These are phyloP conservation scores for Lachnellula arida DNA, from an alignment of 2,329 filamentous ascomycete genomes.

Conservation along the genomic window DNA sequence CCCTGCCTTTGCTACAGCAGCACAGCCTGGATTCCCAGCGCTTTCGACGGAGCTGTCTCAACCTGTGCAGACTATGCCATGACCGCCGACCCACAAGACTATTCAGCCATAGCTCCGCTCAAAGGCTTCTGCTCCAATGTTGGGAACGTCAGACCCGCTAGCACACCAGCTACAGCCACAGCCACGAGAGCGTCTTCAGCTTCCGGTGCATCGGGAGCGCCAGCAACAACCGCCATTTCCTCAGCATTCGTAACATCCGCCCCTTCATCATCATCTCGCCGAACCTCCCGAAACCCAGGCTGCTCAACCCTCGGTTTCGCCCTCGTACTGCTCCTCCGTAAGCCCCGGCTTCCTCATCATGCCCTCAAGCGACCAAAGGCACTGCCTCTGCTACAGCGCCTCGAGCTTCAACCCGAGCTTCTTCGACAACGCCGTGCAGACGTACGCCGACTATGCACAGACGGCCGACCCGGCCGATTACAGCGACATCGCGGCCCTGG, in stretches of 20 bases:
- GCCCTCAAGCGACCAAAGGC: not conserved
- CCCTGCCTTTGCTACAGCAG: conserved; percentile 21
- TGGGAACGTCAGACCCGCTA: conserved; percentile 9
- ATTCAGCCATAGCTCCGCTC: conserved; percentile 3
- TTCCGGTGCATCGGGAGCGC: not conserved
- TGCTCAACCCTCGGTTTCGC: conserved; percentile 2
- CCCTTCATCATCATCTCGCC: not conserved
- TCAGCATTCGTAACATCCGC: not conserved
- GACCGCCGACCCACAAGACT: conserved; percentile 6
- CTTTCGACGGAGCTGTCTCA: conserved; percentile 14
- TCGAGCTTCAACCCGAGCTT: conserved; percentile 1
- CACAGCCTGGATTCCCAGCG: conserved; percentile 9
- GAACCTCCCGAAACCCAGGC: not conserved
- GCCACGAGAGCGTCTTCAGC: not conserved
- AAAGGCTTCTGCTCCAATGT: conserved; percentile 13
- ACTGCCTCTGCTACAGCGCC: conserved; percentile 10
- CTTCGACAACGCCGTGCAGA: conserved; percentile 8
- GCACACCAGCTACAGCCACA: not conserved
- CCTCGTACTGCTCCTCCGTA: not conserved
- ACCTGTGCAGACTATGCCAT: conserved; percentile 13
- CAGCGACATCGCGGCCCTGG: not conserved
- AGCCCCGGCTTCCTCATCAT: conserved; percentile 4
- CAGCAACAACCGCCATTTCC: not conserved
- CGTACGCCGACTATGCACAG: conserved; percentile 6
- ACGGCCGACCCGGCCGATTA: conserved; percentile 9